A percentile compares a stretch with the other conserved stretches of the same genome.
phyloP scores from a whole-genome alignment of 495 filamentous ascomycete species.

The Xylaria curta region DNA sequence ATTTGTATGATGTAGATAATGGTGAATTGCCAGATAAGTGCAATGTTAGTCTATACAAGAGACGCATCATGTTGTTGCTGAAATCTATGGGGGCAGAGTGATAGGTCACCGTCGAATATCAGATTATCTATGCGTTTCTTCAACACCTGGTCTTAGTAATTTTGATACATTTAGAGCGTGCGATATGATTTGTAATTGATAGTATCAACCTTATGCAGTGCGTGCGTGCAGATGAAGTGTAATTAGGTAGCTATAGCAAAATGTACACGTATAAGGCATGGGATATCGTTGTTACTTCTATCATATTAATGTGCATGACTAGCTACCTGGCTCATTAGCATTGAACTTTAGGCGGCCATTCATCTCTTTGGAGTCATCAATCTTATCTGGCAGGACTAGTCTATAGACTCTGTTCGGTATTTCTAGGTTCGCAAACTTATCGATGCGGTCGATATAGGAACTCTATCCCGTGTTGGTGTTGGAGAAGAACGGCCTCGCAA shows the following conservation, averaged over 20 bases:
- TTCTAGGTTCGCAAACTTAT: background rate
- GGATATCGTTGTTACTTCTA: background rate
- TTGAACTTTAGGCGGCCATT: background rate
- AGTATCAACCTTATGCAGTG: background rate
- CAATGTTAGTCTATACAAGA: background rate
- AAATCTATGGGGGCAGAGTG: background rate
- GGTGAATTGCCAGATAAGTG: background rate
- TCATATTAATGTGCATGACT: background rate
- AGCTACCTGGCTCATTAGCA: background rate
- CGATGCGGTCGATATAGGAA: background rate
- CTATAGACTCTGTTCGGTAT: background rate
- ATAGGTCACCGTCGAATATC: background rate
- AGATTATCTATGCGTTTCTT: background rate
- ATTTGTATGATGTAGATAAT: background rate
- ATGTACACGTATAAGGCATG: background rate
- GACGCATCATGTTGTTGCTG: background rate
- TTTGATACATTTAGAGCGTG: background rate
- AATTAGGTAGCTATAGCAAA: background rate
- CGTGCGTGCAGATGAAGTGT: background rate
- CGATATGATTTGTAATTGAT: background rate
- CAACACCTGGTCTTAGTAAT: background rate
- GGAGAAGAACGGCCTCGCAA: conserved; percentile 13
- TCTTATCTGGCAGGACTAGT: background rate
- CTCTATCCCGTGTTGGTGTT: background rate
- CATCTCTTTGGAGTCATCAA: background rate